Conservation (phyloP, 345 rosid species). For the Angophora floribunda region DNA sequence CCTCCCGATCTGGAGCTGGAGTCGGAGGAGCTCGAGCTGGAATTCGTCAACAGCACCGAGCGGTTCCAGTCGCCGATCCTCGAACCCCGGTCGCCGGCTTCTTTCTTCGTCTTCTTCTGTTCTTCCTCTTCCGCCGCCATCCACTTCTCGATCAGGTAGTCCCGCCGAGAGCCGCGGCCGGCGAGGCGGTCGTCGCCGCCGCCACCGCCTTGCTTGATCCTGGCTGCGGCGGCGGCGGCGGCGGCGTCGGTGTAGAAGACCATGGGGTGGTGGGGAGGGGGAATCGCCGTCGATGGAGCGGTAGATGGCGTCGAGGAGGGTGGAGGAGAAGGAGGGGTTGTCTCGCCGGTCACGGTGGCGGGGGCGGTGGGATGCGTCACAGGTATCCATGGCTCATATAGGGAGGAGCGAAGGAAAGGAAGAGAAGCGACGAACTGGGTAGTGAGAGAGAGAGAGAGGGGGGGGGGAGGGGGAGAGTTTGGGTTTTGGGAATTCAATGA, state of each 20-base stretch:
- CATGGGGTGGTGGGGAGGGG: background rate
- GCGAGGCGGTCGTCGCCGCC: background rate
- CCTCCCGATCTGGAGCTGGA: slow-evolving; percentile 38
- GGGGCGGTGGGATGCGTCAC: background rate
- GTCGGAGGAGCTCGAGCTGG: slow-evolving; percentile 65
- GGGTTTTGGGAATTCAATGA: background rate
- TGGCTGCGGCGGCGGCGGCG: background rate
- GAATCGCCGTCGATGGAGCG: slow-evolving; percentile 64
- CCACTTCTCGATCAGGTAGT: slow-evolving; percentile 39
- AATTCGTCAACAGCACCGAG: slow-evolving; percentile 13
- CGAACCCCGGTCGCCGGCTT: slow-evolving; percentile 5
- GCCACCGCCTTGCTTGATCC: background rate
- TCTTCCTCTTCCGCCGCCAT: slow-evolving; percentile 1
- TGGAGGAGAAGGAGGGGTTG: slow-evolving; percentile 79
- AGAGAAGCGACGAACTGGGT: background rate
- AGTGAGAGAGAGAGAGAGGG: background rate
- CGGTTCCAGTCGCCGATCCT: background rate
- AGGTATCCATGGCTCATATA: background rate
- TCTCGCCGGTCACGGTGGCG: background rate
- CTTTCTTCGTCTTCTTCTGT: slow-evolving; percentile 7
- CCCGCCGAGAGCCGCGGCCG: slow-evolving; percentile 1
- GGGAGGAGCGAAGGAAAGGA: background rate
- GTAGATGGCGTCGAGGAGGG: slow-evolving; percentile 72
- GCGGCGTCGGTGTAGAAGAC: background rate
- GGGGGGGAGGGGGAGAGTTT: background rate